A percentile compares a stretch with the other conserved stretches of the same genome.
Conservation (phyloP, 441 rosid species). For the Gossypium gossypioides region DNA sequence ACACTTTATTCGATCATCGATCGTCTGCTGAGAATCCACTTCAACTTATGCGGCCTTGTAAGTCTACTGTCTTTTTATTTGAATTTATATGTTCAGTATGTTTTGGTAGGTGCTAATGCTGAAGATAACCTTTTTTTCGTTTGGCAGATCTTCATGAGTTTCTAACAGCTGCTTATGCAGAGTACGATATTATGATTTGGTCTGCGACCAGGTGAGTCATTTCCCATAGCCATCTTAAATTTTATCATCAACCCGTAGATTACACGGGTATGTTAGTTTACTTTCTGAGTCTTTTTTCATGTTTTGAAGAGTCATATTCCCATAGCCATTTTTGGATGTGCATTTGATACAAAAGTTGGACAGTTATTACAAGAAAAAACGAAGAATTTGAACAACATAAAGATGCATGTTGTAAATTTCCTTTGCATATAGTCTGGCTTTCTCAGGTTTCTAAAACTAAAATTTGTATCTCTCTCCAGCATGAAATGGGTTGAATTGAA, state of each 20-base stretch:
- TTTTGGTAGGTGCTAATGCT: slow-evolving; percentile 5
- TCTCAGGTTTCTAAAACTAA: not conserved
- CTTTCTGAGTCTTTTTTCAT: not conserved
- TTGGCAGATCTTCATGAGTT: slow-evolving; percentile 87
- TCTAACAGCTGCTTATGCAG: slow-evolving; percentile 81
- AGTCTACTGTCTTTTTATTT: slow-evolving; percentile 13
- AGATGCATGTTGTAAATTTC: not conserved
- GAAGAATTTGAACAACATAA: not conserved
- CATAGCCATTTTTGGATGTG: not conserved
- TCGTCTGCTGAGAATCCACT: slow-evolving; percentile 84
- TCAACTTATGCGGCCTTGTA: slow-evolving; percentile 83
- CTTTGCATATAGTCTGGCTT: not conserved
- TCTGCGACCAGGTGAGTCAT: slow-evolving; percentile 73
- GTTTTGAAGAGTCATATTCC: not conserved
- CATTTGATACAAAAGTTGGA: not conserved
- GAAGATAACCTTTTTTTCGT: not conserved
- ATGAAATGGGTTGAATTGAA: slow-evolving; percentile 98
- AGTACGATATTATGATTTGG: slow-evolving; percentile 93
- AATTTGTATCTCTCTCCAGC: slow-evolving; percentile 31
- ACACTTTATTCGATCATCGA: slow-evolving; percentile 87
- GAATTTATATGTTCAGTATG: not conserved
- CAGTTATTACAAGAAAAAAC: not conserved
- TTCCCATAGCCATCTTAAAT: no score
- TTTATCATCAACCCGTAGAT: not conserved
- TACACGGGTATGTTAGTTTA: not conserved